phyloP scores from a whole-genome alignment of 176 grass and related monocot genomes.

The Rhynchospora tenuis region DNA sequence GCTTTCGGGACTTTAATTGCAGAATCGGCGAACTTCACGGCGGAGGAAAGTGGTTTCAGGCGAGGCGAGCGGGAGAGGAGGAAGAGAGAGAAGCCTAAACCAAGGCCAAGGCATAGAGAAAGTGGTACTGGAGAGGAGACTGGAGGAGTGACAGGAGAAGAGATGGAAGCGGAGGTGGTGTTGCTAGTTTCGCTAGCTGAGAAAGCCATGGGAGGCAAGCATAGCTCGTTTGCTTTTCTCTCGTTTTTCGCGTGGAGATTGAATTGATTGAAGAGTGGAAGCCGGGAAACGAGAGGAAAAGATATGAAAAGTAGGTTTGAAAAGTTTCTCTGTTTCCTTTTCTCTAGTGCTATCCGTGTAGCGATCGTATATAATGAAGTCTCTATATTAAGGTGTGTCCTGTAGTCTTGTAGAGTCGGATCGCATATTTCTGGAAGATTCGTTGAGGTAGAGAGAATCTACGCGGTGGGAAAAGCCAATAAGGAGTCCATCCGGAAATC shows the following conservation, averaged over 20 bases:
- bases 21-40: conserved; percentile 47
- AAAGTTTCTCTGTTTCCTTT: neutral
- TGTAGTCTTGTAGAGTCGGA: too few species aligned
- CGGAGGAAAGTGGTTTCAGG: conserved; percentile 55
- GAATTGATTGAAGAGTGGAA: neutral
- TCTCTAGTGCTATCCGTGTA: neutral
- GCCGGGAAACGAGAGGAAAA: neutral
- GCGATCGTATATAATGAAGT: neutral
- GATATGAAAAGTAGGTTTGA: neutral
- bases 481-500: neutral
- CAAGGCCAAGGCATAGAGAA: conserved; percentile 27
- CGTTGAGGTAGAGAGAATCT: neutral
- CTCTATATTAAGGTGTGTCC: too few species aligned
- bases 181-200: neutral
- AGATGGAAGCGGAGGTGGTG: conserved; percentile 12
- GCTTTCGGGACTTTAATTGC: conserved; percentile 51
- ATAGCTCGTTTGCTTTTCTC: conserved; percentile 2
- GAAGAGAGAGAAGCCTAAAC: conserved; percentile 36
- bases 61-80: conserved; percentile 41
- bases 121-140: neutral
- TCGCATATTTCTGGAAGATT: too few species aligned
- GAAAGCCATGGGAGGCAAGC: conserved; percentile 33
- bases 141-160: neutral
- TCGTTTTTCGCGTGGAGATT: neutral
- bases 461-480: neutral